Percentiles rank a stretch among this genome's conserved stretches.
Evolutionary conservation across 495 filamentous ascomycete species (phyloP).

Genomic region (Talaromyces liani): DNA sequence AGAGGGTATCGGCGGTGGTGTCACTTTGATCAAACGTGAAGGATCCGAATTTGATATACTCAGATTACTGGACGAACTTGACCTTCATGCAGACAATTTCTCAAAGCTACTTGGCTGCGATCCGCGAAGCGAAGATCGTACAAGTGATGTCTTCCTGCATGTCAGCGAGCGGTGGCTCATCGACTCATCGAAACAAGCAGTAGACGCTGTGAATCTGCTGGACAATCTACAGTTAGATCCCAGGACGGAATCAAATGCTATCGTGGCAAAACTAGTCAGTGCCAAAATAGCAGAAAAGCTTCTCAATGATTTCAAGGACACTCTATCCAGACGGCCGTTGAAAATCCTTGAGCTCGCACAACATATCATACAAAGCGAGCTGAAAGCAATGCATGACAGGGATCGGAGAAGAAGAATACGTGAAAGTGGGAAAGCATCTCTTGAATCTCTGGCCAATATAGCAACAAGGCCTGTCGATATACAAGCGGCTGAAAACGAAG

Average conservation of each 20-base stretch:
- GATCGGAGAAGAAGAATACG: slow-evolving; percentile 1
- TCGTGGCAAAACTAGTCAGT: slow-evolving; percentile 45
- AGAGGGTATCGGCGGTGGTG: slow-evolving; percentile 19
- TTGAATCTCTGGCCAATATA: slow-evolving; percentile 33
- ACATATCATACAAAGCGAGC: slow-evolving; percentile 45
- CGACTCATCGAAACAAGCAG: slow-evolving; percentile 18
- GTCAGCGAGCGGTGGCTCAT: slow-evolving; percentile 56
- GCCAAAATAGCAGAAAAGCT: slow-evolving; percentile 61
- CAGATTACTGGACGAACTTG: slow-evolving; percentile 28
- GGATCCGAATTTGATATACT: slow-evolving; percentile 25
- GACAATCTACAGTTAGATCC: slow-evolving; percentile 26
- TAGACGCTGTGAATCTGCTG: slow-evolving; percentile 25
- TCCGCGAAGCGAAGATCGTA: slow-evolving; percentile 46
- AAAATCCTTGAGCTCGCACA: slow-evolving; percentile 56
- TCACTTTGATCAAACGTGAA: slow-evolving; percentile 29
- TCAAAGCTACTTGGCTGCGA: slow-evolving; percentile 45
- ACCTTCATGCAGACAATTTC: slow-evolving; percentile 41
- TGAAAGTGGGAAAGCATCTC: slow-evolving; percentile 20
- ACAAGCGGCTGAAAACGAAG: slow-evolving; percentile 9
- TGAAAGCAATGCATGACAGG: slow-evolving; percentile 10
- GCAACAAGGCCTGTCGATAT: slow-evolving; percentile 16
- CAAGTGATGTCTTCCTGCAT: slow-evolving; percentile 55
- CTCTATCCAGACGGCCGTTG: slow-evolving; percentile 54
- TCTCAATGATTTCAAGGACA: slow-evolving; percentile 58
- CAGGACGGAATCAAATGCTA: slow-evolving; percentile 20